Base-by-base conservation (phyloP, 208 protist species). In the Leptomonas seymouri region DNA sequence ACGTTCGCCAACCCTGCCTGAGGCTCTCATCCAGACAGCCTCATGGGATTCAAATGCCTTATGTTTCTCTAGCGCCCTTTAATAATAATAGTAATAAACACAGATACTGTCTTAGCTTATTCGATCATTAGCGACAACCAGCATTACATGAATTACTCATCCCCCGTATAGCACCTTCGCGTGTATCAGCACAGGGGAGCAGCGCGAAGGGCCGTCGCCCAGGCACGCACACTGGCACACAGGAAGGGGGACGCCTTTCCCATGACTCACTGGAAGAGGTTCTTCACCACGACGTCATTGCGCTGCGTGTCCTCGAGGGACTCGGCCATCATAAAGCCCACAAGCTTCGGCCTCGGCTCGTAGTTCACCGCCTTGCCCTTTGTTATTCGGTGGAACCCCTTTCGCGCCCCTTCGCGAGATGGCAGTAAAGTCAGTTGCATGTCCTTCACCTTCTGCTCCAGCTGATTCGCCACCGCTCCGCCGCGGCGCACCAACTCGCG, bases 331-430 rank as follows among this genome's bases (percentile, higher is more conserved):
- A 91, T 76, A 54, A 96, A 96, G 21, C 88, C 88, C 20, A 96
- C 88, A 11, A 96, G 57, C 81, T 93, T 93, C 30, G 86, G 88
- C 21, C 85, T 71, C 42, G 88, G 85, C 64, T 92, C 88, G 60
- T 93, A 96, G 67, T 85, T 83, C 4, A 96, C 77, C 14, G 81
- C 60, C 56, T 89, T 87, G 16, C 91, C 91, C 75, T 96, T 96
- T 25, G 91, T 96, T 28, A 91, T 55, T 16, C 85, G 39, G 51
- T 96, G 88, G 54, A 94, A 94, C 0, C 88, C 88, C 53, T 87
- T 86, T 49, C 84, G 88, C 15, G 75, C 55, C 7, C 73, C 71
- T 28, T 76, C 81, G 48, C 51, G 74, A 20, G 73, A 62, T 9
- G 79, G 67, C 45, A 75, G 72, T 49, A 84, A 30, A 18, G 49